phyloP scores from a whole-genome alignment of 129 eudicot species.

The Helianthus tuberosus region DNA sequence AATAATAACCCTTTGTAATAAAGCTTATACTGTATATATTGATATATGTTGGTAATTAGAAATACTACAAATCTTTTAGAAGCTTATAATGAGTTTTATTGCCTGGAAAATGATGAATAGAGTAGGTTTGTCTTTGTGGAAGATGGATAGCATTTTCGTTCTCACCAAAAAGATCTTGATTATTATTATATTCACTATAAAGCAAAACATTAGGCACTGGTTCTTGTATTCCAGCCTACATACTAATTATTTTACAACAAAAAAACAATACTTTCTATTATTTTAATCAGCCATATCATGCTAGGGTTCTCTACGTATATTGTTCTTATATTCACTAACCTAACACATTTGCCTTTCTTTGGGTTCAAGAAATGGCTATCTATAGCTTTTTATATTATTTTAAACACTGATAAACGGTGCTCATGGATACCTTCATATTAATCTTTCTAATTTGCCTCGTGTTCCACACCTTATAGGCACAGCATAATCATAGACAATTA shows the following conservation, averaged over 20 bases:
- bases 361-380: constrained; percentile 7
- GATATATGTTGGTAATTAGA: not conserved
- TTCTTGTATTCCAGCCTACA: not conserved
- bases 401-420: not conserved
- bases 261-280: not conserved
- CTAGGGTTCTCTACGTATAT: not conserved
- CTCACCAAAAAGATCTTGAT: not conserved
- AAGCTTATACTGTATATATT: too few relatives aligned
- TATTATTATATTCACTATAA: not conserved
- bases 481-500: too few relatives aligned
- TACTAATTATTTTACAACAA: not conserved
- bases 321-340: constrained; percentile 19
- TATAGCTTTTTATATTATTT: not conserved
- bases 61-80: not conserved
- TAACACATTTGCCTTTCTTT: not conserved
- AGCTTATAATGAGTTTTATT: not conserved
- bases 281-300: not conserved
- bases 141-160: not conserved
- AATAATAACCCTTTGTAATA: too few relatives aligned
- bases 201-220: not conserved
- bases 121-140: not conserved
- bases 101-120: too few relatives aligned
- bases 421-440: constrained; percentile 3
- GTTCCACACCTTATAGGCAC: too few relatives aligned
- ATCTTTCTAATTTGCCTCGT: not conserved